Conservation (phyloP, 2,329 filamentous ascomycete genomes). For the Sphaerulina populicola region DNA sequence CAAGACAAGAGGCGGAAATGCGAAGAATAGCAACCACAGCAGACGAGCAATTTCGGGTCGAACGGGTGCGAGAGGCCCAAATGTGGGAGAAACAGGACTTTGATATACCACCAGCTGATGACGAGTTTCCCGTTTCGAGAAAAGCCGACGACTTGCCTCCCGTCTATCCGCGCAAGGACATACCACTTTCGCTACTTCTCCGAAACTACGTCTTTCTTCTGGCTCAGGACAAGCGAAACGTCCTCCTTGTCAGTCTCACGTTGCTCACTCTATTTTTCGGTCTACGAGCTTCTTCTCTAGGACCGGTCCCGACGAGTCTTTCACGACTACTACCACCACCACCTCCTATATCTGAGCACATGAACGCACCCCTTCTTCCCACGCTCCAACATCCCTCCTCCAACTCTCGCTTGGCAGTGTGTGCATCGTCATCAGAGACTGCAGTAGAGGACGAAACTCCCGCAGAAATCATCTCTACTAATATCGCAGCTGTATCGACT, state of each 20-base stretch:
- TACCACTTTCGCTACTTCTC: constrained; percentile 46
- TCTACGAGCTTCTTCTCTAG: constrained; percentile 12
- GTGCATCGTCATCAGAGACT: too few species aligned
- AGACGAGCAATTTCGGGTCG: constrained; percentile 18
- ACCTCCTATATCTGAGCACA: background rate
- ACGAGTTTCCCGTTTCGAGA: too few species aligned
- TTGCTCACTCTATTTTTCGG: constrained; percentile 15
- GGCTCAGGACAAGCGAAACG: constrained; percentile 47
- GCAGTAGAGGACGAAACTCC: too few species aligned
- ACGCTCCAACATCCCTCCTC: background rate
- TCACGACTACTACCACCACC: too few species aligned
- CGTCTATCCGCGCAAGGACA: constrained; percentile 34
- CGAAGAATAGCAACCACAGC: constrained; percentile 18
- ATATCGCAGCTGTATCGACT: too few species aligned
- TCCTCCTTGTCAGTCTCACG: constrained; percentile 42
- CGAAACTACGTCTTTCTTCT: constrained; percentile 48
- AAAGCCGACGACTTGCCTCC: constrained; percentile 23
- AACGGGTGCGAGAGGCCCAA: background rate
- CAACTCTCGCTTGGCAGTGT: background rate
- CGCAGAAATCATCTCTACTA: too few species aligned
- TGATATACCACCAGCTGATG: too few species aligned
- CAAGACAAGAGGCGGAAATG: constrained; percentile 26
- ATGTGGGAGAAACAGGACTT: too few species aligned
- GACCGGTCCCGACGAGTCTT: background rate
- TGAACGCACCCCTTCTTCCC: background rate